Percentiles rank a stretch among this genome's conserved stretches.
These are phyloP conservation scores for Luffa aegyptiaca DNA, from an alignment of 306 rosid genomes.

Conservation along the genomic window DNA sequence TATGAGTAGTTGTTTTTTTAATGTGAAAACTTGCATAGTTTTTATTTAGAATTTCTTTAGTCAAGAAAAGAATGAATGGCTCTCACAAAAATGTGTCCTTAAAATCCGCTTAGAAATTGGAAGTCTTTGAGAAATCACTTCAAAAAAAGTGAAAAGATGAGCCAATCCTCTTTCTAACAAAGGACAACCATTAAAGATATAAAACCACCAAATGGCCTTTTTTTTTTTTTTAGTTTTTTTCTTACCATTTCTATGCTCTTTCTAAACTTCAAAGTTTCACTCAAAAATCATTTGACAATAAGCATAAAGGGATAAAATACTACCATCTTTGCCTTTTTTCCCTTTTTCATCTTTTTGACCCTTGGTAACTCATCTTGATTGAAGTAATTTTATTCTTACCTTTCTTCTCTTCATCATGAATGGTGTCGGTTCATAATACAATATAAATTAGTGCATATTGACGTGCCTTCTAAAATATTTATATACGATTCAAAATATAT, in stretches of 20 bases:
- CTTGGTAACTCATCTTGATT: neutral
- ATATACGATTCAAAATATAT: no score
- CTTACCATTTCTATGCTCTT: neutral
- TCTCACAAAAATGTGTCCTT: no score
- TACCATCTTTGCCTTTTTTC: neutral
- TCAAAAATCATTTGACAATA: neutral
- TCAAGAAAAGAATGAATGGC: no score
- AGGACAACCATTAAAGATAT: neutral
- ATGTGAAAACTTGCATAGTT: no score
- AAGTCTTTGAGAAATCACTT: neutral
- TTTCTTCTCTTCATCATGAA: no score
- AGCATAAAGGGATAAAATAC: neutral
- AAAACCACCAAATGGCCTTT: neutral
- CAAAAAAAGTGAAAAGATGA: neutral
- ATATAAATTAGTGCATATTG: no score
- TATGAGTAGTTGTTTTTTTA: neutral
- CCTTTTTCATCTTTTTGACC: neutral
- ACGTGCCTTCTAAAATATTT: no score
- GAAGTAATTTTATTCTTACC: no score
- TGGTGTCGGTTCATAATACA: no score
- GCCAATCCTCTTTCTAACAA: neutral
- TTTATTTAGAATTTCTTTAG: no score
- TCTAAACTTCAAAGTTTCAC: neutral
- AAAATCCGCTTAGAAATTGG: no score
- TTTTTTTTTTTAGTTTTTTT: neutral